A percentile compares a stretch with the other conserved stretches of the same genome.
These are phyloP conservation scores for Xylaria multiplex DNA, from an alignment of 2,329 filamentous ascomycete species.

Conservation along the genomic window DNA sequence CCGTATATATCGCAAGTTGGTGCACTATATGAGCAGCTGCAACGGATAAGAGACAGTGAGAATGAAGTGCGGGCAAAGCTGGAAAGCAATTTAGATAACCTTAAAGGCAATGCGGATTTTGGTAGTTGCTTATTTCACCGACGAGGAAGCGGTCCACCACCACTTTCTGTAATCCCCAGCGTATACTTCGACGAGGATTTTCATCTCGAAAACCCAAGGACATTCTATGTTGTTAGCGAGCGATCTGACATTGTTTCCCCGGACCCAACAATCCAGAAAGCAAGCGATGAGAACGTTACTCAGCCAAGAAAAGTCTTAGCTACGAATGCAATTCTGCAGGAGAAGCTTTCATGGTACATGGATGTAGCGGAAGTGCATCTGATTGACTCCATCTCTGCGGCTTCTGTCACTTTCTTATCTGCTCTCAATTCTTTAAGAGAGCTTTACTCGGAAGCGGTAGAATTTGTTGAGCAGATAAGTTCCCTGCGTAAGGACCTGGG, in stretches of 20 bases:
- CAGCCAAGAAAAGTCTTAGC: constrained; percentile 82
- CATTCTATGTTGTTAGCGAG: constrained; percentile 95
- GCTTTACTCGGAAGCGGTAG: constrained; percentile 87
- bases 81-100: constrained; percentile 44
- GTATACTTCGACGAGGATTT: constrained; percentile 97
- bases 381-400: constrained; percentile 93
- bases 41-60: constrained; percentile 73
- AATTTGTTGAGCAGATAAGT: constrained; percentile 88
- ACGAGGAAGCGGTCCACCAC: constrained; percentile 64
- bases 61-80: constrained; percentile 64
- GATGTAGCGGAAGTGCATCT: constrained; percentile 97
- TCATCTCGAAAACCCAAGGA: constrained; percentile 92
- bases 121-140: neutral
- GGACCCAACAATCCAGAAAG: constrained; percentile 57
- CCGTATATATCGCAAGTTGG: constrained; percentile 87
- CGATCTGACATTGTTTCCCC: constrained; percentile 87
- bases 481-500: constrained; percentile 79
- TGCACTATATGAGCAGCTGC: constrained; percentile 86
- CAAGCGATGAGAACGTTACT: constrained; percentile 60
- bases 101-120: constrained; percentile 42
- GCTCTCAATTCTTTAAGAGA: constrained; percentile 90
- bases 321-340: constrained; percentile 95
- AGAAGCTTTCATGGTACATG: constrained; percentile 99
- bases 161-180: constrained; percentile 86
- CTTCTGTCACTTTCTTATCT: constrained; percentile 94